Base-by-base conservation (phyloP, 2,329 filamentous ascomycete genomes). In the Colletotrichum ledebouriae region DNA sequence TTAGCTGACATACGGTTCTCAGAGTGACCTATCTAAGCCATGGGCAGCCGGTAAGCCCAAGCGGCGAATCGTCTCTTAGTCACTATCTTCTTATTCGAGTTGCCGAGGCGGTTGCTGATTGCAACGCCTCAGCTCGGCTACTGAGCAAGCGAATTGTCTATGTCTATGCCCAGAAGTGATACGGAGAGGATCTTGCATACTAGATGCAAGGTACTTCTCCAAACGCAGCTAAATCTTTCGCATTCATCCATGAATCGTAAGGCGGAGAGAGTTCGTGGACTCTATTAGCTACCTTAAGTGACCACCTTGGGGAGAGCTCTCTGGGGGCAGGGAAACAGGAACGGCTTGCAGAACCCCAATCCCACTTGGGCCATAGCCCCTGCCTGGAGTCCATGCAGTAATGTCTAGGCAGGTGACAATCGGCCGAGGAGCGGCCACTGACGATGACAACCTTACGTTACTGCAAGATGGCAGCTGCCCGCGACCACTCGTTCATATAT, bases 161-260 rank as follows among this genome's bases (percentile, higher is more conserved):
- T 25, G 25, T 4, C 25, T 25, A 25, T 25, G 25, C 25, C 52
- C 57, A n/a, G 65, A 65, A 49, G 53, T 47, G 55, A 65, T 55
- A 47, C 34, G 55, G 49, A 46, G 59, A 33, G 50, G 41, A 65
- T 68, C 60, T 41, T 22, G 20, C 22, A 52, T 46, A 59, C 33
- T 42, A 41, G 47, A 59, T 65, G 61, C 61, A 65, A 59, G 65
- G 65, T 68, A 59, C 61, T 65, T 68, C 5, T 37, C 41, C 60
- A 68, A 58, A 63, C 44, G 33, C n/a, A 47, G 46, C 39, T 29
- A 58, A 44, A 63, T 63, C 50, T 57, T 58, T 63, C 59, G 44
- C 15, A 37, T 52, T 63, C 25, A 25, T 25, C 25, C 37, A 42
- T 63, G 25, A 49, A 42, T 5, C 39, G n/a, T 15, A 42, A 58